Evolutionary conservation across 2,329 filamentous ascomycete genomes (phyloP).

Genomic region (Penicillium palitans): DNA sequence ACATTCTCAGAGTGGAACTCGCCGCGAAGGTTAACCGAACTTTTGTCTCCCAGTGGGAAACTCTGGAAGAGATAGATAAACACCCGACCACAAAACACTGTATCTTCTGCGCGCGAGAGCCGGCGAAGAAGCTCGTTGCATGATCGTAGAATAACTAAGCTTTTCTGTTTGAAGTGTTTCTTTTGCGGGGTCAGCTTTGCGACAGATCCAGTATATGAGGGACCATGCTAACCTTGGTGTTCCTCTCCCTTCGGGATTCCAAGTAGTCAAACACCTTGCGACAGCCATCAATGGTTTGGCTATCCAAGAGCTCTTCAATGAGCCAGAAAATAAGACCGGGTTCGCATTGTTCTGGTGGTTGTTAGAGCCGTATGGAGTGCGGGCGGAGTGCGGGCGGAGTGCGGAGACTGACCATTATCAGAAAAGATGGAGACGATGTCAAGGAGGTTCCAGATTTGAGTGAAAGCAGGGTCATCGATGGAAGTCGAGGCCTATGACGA

Average conservation of each 20-base stretch:
- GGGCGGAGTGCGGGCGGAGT: not conserved
- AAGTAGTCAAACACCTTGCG: constrained; percentile 91
- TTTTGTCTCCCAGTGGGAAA: constrained; percentile 93
- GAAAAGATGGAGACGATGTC: constrained; percentile 88
- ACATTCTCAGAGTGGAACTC: constrained; percentile 96
- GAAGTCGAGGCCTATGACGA: constrained; percentile 63
- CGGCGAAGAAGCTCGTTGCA: constrained; percentile 95
- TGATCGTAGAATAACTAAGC: constrained; percentile 82
- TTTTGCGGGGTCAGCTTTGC: constrained; percentile 32
- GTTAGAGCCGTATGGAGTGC: constrained; percentile 21
- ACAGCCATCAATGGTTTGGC: constrained; percentile 90
- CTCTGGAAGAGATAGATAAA: constrained; percentile 99
- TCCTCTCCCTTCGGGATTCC: constrained; percentile 85
- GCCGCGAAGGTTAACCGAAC: constrained; percentile 92
- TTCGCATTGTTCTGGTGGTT: constrained; percentile 60
- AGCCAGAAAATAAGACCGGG: constrained; percentile 83
- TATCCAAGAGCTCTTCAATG: constrained; percentile 92
- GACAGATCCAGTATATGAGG: not conserved
- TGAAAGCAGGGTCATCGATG: constrained; percentile 76
- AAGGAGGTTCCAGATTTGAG: constrained; percentile 87
- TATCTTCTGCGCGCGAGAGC: constrained; percentile 92
- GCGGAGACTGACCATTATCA: constrained; percentile 66
- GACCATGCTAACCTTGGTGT: constrained; percentile 64
- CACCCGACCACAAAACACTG: constrained; percentile 93
- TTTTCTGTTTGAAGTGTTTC: constrained; percentile 76